phyloP scores from a whole-genome alignment of 805 yeast species.

The Zygosaccharomyces pseudorouxii region DNA sequence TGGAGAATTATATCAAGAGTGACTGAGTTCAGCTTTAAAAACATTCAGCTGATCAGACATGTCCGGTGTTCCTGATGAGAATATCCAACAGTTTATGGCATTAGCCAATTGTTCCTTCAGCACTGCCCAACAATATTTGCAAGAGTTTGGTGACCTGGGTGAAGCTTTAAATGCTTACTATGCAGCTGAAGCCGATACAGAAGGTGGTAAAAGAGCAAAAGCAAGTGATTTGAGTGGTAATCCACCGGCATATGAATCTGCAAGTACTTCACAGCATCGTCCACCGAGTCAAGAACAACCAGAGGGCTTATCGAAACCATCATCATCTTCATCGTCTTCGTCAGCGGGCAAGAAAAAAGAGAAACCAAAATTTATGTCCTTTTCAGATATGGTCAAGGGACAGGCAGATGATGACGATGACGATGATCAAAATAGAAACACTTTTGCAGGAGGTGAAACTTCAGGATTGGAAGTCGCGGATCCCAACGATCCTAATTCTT shows the following conservation, averaged over 20 bases:
- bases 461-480: conserved; percentile 77
- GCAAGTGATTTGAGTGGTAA: conserved; percentile 5
- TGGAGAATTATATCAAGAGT: background rate
- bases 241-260: background rate
- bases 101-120: conserved; percentile 38
- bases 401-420: conserved; percentile 40
- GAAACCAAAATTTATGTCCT: conserved; percentile 37
- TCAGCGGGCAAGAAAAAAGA: conserved; percentile 10
- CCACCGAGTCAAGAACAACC: conserved; percentile 2
- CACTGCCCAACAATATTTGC: conserved; percentile 38
- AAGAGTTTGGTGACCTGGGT: conserved; percentile 28
- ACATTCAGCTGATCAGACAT: conserved; percentile 1
- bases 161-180: conserved; percentile 31
- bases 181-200: conserved; percentile 17
- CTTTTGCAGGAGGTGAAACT: conserved; percentile 65
- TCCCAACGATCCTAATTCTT: conserved; percentile 48
- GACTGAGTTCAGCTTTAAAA: background rate
- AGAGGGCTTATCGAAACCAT: conserved; percentile 5
- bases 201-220: conserved; percentile 7
- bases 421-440: conserved; percentile 55
- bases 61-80: conserved; percentile 24
- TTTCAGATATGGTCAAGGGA: conserved; percentile 37
- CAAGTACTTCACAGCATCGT: background rate
- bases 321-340: conserved; percentile 13
- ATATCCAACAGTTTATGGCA: conserved; percentile 35